Conservation (phyloP, 1,284 basidiomycete genomes). For the Cystobasidium slooffiae region DNA sequence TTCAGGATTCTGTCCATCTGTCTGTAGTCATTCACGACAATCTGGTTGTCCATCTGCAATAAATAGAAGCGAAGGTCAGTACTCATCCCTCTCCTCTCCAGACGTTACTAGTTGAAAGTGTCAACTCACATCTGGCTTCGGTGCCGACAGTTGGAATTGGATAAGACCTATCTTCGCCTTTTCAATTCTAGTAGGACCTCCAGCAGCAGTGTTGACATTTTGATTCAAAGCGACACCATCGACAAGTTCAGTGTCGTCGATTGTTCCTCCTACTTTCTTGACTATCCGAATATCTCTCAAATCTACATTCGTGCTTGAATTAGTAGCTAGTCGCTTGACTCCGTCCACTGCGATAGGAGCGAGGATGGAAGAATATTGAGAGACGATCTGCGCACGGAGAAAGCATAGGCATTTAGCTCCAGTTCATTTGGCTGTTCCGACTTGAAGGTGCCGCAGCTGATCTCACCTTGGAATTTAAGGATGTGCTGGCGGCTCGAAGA, state of each 20-base stretch:
- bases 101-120: not conserved
- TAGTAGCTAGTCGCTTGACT: constrained; percentile 80
- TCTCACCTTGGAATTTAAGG: constrained; percentile 89
- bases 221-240: constrained; percentile 91
- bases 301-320: constrained; percentile 87
- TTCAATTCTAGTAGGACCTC: constrained; percentile 92
- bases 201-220: constrained; percentile 85
- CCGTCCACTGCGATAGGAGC: constrained; percentile 96
- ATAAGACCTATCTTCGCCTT: constrained; percentile 99
- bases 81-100: not conserved
- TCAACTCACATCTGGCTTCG: constrained; percentile 87
- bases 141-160: constrained; percentile 96
- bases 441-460: not conserved
- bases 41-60: constrained; percentile 96
- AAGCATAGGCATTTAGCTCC: not conserved
- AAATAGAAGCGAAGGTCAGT: constrained; percentile 2
- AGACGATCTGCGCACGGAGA: constrained; percentile 75
- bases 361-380: constrained; percentile 96
- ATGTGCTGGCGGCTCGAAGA: constrained; percentile 90
- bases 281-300: constrained; percentile 94
- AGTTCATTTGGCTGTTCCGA: too few relatives aligned
- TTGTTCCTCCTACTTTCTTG: constrained; percentile 98
- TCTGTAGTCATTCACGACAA: constrained; percentile 98
- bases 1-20: constrained; percentile 99
- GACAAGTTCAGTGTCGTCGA: constrained; percentile 97